Evolutionary conservation across 2,329 filamentous ascomycete genomes (phyloP).

Genomic region (Talaromyces verruculosus): DNA sequence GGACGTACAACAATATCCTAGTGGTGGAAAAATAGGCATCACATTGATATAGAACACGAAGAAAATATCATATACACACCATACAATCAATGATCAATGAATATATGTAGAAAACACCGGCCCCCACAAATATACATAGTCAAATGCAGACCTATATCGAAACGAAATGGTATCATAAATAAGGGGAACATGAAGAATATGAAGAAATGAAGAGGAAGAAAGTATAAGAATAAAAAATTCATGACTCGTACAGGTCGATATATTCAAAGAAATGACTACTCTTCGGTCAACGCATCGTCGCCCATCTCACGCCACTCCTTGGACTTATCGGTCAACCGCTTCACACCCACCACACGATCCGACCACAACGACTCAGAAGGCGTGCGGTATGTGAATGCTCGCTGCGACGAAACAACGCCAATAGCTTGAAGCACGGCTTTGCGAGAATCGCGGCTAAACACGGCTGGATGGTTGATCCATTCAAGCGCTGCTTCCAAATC

Average conservation of each 20-base stretch:
- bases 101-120: background rate
- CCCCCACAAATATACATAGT: conserved; percentile 4
- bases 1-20: too few relatives aligned
- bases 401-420: conserved; percentile 91
- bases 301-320: conserved; percentile 89
- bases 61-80: background rate
- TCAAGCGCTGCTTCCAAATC: conserved; percentile 89
- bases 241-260: conserved; percentile 1
- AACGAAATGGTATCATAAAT: conserved; percentile 42
- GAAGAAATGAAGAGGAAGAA: conserved; percentile 20
- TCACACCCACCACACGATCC: conserved; percentile 75
- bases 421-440: conserved; percentile 97
- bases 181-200: conserved; percentile 23
- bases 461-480: conserved; percentile 96
- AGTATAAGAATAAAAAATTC: conserved; percentile 2
- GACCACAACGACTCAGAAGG: conserved; percentile 90
- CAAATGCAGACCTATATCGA: conserved; percentile 13
- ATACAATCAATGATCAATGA: background rate
- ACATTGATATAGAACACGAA: background rate
- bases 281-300: conserved; percentile 66
- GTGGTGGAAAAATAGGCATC: background rate
- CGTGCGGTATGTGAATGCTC: conserved; percentile 89
- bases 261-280: conserved; percentile 32
- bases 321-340: conserved; percentile 75
- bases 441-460: conserved; percentile 88